Base-by-base conservation (phyloP, 2,329 filamentous ascomycete genomes). In the Hirsutella thompsonii region DNA sequence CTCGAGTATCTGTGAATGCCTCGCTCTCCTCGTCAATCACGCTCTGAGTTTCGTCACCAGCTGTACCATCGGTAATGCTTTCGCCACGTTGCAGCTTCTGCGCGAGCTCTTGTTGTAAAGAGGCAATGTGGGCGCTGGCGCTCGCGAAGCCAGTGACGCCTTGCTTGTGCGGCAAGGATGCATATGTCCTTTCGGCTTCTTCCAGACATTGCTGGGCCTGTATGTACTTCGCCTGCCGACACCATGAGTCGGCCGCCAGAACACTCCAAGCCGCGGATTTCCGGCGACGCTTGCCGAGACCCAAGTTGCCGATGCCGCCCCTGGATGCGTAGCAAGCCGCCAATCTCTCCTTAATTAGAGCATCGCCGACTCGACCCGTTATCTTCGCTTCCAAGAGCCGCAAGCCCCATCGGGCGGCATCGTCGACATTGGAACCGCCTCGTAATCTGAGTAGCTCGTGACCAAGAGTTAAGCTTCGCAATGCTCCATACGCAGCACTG, bases 201-300 rank as follows among this genome's bases (percentile, higher is more conserved):
- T 83, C 78, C 1, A 96, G 70, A 47, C 84, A 86, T 43, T 76
- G 72, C 49, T 86, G 83, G 1, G 88, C 84, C 54, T 93, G 83
- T 13, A 83, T 75, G 40, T 79, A 78, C 54, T 90, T 89, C 28
- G 74, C 77, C 46, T 89, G 74, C 39, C 74, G 73, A 41, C 90
- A 68, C 92, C 92, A 98, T 2, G 79, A 74, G 52, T 94, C 83
- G 1, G 88, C 81, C 2, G 85, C 83, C 32, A 94, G 70, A 19
- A 92, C 72, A 49, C 81, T 83, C 89, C 89, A 98, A 47, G 94
- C 74, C 0, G 85, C 92, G 2, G 89, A 84, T 66, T 95, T 98
- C 38, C 92, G 74, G 44, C 72, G 74, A 46, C 90, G 74, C 8
- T 74, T 71, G 14, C 89, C 88, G 69, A 80, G 83, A 30, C 67